Base-by-base conservation (phyloP, 169 alveolate genomes). In the Cryptosporidium meleagridis region DNA sequence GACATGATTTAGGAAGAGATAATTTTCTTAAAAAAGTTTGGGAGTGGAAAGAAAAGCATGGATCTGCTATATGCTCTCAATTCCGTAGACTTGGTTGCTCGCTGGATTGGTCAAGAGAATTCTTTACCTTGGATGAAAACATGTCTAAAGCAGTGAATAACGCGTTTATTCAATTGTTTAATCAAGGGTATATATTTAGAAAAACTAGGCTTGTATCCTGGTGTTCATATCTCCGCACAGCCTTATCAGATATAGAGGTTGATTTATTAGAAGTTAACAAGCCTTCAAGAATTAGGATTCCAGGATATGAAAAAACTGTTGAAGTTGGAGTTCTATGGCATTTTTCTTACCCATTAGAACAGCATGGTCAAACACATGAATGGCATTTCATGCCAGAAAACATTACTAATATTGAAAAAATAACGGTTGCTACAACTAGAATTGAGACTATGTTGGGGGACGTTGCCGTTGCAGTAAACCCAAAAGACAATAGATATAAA, bases 401-500 rank as follows among this genome's bases (percentile, higher is more conserved):
- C 53, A 39, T 70, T 44, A 44, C 29, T 10, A 62, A 45, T 7
- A 67, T 70, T 39, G 37, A 41, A 23, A 95, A 94, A 84, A 93
- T 95, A 6, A 93, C 93, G 0, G 97, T 96, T 10, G 97, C 97
- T 35, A 98, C 99, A 18, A 98, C 99, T n/a, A 97, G 99, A 84
- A 93, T 98, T 31, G 99, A 99, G 95, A 99, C 99, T 41, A 99
- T 99, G 99, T 96, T 99, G 29, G 99, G 99, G 55, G 99, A 99
- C 94, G 98, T 97, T 6, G 99, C 99, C 0, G 99, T 99, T n/a
- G 99, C 99, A 2, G 99, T 99, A 12, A 98, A 98, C 89, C 99
- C 99, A n/a, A 96, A 97, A 65, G 99, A 99, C 85, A 94, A 91
- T 35, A 95, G 99, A 93, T 97, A 97, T 85, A 93, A 95, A 73